phyloP scores from a whole-genome alignment of 2,329 filamentous ascomycete species.

The Aspergillus sp. region DNA sequence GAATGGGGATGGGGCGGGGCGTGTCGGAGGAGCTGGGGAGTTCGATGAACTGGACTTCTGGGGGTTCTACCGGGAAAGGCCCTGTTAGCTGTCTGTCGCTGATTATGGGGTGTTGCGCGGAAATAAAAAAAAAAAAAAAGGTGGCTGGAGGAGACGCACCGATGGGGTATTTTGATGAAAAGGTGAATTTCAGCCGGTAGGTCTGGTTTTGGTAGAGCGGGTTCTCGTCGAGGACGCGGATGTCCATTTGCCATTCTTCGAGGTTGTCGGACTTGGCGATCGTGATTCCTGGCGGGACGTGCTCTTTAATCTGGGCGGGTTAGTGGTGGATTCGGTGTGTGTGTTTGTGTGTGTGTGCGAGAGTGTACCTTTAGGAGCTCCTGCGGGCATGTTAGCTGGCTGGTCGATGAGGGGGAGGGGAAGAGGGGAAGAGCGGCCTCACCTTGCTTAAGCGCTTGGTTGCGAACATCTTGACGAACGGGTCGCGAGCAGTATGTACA shows the following conservation, averaged over 20 bases:
- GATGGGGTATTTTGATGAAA: conserved; percentile 83
- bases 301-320: conserved; percentile 51
- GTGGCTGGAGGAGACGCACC: conserved; percentile 51
- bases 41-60: conserved; percentile 85
- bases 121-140: too few relatives aligned
- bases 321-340: too few relatives aligned
- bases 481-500: neutral
- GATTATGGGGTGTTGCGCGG: too few relatives aligned
- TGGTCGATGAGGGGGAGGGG: neutral
- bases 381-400: conserved; percentile 32
- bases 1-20: conserved; percentile 72
- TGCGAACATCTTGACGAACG: conserved; percentile 45
- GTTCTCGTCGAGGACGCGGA: conserved; percentile 84
- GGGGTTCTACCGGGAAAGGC: conserved; percentile 66
- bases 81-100: too few relatives aligned
- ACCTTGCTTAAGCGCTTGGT: conserved; percentile 49
- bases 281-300: conserved; percentile 66
- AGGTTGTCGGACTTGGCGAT: conserved; percentile 80
- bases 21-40: conserved; percentile 42
- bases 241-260: conserved; percentile 89
- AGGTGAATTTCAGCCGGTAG: conserved; percentile 84
- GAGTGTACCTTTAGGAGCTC: conserved; percentile 54
- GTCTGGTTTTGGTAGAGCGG: conserved; percentile 78
- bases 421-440: conserved; percentile 4
- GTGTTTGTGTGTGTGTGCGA: too few relatives aligned